Evolutionary conservation across 352 stramenopile species (phyloP).

Genomic region (Peronospora belbahrii): DNA sequence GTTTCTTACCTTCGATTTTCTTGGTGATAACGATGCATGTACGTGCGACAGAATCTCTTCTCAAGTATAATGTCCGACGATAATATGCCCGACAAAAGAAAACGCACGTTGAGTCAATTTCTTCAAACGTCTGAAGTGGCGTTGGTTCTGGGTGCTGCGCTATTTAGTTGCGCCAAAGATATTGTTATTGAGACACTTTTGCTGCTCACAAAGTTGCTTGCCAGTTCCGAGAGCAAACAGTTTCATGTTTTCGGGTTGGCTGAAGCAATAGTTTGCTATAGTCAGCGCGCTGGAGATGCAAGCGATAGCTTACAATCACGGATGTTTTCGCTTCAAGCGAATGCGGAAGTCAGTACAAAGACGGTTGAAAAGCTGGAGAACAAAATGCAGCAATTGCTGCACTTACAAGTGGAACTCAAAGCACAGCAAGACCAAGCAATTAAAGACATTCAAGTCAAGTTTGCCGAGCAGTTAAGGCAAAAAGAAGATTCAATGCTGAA

Average conservation of each 20-base stretch:
- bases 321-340: slow-evolving; percentile 42
- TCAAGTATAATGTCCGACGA: slow-evolving; percentile 41
- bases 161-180: slow-evolving; percentile 67
- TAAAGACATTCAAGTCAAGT: slow-evolving; percentile 46
- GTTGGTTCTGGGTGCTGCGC: slow-evolving; percentile 42
- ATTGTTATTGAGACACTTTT: slow-evolving; percentile 57
- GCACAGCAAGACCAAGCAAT: slow-evolving; percentile 58
- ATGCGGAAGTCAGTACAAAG: slow-evolving; percentile 34
- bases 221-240: slow-evolving; percentile 43
- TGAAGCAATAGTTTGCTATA: slow-evolving; percentile 52
- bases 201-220: slow-evolving; percentile 45
- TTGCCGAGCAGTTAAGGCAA: slow-evolving; percentile 56
- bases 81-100: slow-evolving; percentile 53
- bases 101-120: slow-evolving; percentile 60
- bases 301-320: slow-evolving; percentile 52
- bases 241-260: slow-evolving; percentile 55
- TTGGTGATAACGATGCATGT: background rate
- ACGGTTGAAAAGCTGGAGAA: slow-evolving; percentile 45
- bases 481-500: slow-evolving; percentile 55
- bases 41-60: slow-evolving; percentile 48
- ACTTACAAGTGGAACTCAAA: slow-evolving; percentile 47
- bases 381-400: slow-evolving; percentile 54
- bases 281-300: slow-evolving; percentile 41
- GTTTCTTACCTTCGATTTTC: background rate
- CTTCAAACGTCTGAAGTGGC: slow-evolving; percentile 66